These are phyloP conservation scores for Scleromitrula shiraiana DNA, from an alignment of 2,329 filamentous ascomycete species.

Conservation along the genomic window DNA sequence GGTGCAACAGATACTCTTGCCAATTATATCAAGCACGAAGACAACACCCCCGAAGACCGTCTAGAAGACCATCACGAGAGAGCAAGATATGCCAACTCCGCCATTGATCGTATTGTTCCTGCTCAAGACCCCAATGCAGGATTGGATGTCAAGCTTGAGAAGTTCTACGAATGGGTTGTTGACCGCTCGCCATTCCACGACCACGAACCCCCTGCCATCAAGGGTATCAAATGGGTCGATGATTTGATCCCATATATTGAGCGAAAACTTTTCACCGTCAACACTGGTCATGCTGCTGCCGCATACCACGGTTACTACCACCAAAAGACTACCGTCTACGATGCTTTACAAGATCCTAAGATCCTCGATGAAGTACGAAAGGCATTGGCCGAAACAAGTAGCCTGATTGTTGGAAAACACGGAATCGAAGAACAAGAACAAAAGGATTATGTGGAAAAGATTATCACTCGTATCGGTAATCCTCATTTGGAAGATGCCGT, in stretches of 20 bases:
- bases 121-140: conserved; percentile 74
- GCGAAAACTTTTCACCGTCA: conserved; percentile 98
- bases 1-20: conserved; percentile 85
- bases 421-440: conserved; percentile 68
- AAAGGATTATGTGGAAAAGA: conserved; percentile 80
- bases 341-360: conserved; percentile 71
- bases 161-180: conserved; percentile 99
- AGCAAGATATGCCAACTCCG: conserved; percentile 91
- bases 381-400: conserved; percentile 77
- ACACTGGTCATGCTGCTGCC: conserved; percentile 92
- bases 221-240: conserved; percentile 89
- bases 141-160: conserved; percentile 90
- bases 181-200: conserved; percentile 78
- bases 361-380: conserved; percentile 74
- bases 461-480: conserved; percentile 88
- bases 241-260: conserved; percentile 93
- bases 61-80: conserved; percentile 62
- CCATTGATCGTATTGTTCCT: conserved; percentile 96
- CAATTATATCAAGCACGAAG: conserved; percentile 66
- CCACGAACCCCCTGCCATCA: conserved; percentile 61
- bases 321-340: conserved; percentile 81
- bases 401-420: conserved; percentile 81
- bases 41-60: conserved; percentile 61
- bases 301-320: conserved; percentile 91
- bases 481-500: conserved; percentile 87